Conservation (phyloP, 352 stramenopile genomes). For the Pythium aphanidermatum region DNA sequence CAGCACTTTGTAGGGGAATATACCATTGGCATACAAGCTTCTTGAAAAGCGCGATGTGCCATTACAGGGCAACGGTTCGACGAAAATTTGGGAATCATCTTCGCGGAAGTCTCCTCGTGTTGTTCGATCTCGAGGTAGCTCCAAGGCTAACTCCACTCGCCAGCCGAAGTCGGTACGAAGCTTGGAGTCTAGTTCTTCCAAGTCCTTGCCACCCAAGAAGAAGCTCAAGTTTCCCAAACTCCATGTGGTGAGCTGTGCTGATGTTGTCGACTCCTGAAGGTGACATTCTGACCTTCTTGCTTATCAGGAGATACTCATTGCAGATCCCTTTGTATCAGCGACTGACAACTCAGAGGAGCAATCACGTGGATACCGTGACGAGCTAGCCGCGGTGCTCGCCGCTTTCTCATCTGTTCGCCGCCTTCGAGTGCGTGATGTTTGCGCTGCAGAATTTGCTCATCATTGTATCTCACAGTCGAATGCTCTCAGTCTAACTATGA, state of each 20-base stretch:
- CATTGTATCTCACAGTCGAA: too few species aligned
- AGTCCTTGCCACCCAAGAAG: slow-evolving; percentile 7
- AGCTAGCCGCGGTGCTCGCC: slow-evolving; percentile 42
- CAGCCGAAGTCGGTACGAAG: slow-evolving; percentile 5
- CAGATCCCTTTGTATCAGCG: slow-evolving; percentile 20
- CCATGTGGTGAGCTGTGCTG: background rate
- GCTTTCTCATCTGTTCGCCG: slow-evolving; percentile 30
- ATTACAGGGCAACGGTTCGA: background rate
- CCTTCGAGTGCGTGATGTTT: slow-evolving; percentile 31
- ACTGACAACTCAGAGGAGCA: slow-evolving; percentile 8
- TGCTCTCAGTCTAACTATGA: slow-evolving; percentile 18
- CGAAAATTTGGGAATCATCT: background rate
- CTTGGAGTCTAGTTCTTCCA: slow-evolving; percentile 9
- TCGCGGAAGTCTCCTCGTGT: slow-evolving; percentile 8
- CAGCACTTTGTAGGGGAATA: slow-evolving; percentile 26
- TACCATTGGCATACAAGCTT: slow-evolving; percentile 18
- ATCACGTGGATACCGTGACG: slow-evolving; percentile 35
- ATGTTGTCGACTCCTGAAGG: background rate
- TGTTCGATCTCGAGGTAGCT: background rate
- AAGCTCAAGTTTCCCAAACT: slow-evolving; percentile 15
- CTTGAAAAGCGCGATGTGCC: background rate
- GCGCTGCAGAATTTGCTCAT: too few species aligned
- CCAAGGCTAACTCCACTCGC: slow-evolving; percentile 3
- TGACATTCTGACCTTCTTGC: background rate
- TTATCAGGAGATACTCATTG: slow-evolving; percentile 30